Evolutionary conservation across 352 stramenopile genomes (phyloP).

Genomic region (Pythium myriotylum): DNA sequence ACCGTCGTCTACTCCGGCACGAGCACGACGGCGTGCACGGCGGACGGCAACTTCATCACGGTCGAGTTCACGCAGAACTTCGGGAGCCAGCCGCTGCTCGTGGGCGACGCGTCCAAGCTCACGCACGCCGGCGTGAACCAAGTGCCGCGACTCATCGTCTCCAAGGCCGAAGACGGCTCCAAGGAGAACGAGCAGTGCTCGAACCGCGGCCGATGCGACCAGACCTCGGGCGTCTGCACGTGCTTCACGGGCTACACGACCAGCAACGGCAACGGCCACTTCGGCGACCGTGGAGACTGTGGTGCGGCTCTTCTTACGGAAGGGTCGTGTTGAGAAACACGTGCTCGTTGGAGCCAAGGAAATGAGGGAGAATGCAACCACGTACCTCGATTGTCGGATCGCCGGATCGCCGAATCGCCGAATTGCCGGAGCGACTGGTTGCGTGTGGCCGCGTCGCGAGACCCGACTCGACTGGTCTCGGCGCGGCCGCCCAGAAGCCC

Average conservation of each 20-base stretch:
- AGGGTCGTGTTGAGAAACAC: too few relatives aligned
- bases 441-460: too few relatives aligned
- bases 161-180: conserved; percentile 72
- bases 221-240: conserved; percentile 77
- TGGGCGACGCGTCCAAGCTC: conserved; percentile 65
- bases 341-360: too few relatives aligned
- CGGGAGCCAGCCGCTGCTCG: conserved; percentile 72
- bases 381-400: too few relatives aligned
- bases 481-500: too few relatives aligned
- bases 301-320: too few relatives aligned
- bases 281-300: conserved; percentile 73
- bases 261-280: conserved; percentile 51
- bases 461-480: too few relatives aligned
- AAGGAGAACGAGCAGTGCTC: conserved; percentile 90
- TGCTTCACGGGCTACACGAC: conserved; percentile 87
- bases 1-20: conserved; percentile 62
- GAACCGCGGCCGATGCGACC: conserved; percentile 72
- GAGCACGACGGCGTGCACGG: conserved; percentile 60
- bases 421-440: too few relatives aligned
- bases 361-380: too few relatives aligned
- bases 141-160: conserved; percentile 45
- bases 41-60: conserved; percentile 69
- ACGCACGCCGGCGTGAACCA: conserved; percentile 59
- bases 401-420: too few relatives aligned
- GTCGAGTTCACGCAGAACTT: conserved; percentile 85